phyloP scores from a whole-genome alignment of 2,329 filamentous ascomycete genomes.

The Herpotrichia juniperi region DNA sequence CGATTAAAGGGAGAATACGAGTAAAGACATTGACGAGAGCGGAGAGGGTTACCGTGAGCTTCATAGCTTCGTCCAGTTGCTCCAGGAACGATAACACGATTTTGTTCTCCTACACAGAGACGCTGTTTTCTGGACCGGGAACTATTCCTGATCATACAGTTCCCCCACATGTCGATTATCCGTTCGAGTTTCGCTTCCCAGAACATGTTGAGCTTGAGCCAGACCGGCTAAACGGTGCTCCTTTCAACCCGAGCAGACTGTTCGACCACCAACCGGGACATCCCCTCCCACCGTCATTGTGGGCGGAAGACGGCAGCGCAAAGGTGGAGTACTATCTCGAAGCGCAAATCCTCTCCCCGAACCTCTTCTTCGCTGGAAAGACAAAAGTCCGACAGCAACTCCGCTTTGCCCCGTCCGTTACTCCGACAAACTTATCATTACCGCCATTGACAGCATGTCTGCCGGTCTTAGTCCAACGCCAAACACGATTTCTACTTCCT shows the following conservation, averaged over 20 bases:
- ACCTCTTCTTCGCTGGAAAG: slow-evolving; percentile 21
- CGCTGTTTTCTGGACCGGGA: not conserved
- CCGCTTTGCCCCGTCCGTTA: slow-evolving; percentile 22
- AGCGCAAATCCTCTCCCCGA: slow-evolving; percentile 18
- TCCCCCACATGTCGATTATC: slow-evolving; percentile 17
- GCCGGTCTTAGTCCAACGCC: slow-evolving; percentile 19
- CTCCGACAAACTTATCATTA: slow-evolving; percentile 10
- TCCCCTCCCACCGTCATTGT: slow-evolving; percentile 24
- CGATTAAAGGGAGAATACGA: not conserved
- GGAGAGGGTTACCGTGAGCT: not conserved
- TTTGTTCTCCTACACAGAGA: not conserved
- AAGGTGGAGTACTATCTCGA: slow-evolving; percentile 27
- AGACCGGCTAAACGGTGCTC: slow-evolving; percentile 11
- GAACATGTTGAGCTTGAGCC: slow-evolving; percentile 18
- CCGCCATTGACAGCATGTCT: slow-evolving; percentile 8
- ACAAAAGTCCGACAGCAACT: slow-evolving; percentile 22
- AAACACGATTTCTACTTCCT: slow-evolving; percentile 16
- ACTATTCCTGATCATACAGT: not conserved
- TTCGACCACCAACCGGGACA: slow-evolving; percentile 22
- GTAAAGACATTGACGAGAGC: not conserved
- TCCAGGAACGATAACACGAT: not conserved
- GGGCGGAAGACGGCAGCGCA: slow-evolving; percentile 20
- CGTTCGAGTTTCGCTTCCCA: slow-evolving; percentile 31
- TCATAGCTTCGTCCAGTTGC: not conserved
- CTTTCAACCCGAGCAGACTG: slow-evolving; percentile 7